phyloP scores from a whole-genome alignment of 140 eudicot genomes.

The Erigeron philadelphicus region DNA sequence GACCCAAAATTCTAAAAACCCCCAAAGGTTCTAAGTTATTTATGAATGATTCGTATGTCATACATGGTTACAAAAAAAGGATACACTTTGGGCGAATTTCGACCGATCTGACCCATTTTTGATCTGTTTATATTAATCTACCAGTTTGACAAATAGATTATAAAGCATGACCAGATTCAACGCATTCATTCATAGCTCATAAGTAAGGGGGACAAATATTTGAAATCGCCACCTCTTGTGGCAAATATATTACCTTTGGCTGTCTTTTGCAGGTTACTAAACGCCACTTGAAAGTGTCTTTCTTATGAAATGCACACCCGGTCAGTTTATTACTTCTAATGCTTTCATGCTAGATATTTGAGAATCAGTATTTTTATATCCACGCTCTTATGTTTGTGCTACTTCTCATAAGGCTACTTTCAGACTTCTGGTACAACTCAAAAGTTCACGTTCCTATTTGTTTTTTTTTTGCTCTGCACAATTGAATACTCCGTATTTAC shows the following conservation, averaged over 20 bases:
- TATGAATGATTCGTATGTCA: background rate
- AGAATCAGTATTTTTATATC: background rate
- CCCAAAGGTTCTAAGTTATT: background rate
- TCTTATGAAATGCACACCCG: background rate
- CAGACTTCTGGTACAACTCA: background rate
- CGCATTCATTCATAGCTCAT: background rate
- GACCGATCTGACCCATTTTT: background rate
- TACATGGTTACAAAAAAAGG: background rate
- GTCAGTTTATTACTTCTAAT: constrained; percentile 14
- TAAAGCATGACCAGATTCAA: background rate
- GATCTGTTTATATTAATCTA: background rate
- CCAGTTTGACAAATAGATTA: background rate
- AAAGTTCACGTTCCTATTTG: background rate
- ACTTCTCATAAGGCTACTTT: background rate
- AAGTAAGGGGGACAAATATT: constrained; percentile 3
- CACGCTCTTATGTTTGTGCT: background rate
- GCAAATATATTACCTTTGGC: constrained; percentile 9
- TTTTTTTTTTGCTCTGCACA: background rate
- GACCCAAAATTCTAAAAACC: background rate
- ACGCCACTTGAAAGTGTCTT: constrained; percentile 1
- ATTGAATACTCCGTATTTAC: background rate
- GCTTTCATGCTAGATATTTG: background rate
- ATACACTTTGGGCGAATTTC: background rate
- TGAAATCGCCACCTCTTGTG: background rate
- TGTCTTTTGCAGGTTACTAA: constrained; percentile 17